Evolutionary conservation across 2,329 filamentous ascomycete species (phyloP), one percentile per base, ranked within the genome.

Genomic region (Ophioceras dolichostomum): DNA sequence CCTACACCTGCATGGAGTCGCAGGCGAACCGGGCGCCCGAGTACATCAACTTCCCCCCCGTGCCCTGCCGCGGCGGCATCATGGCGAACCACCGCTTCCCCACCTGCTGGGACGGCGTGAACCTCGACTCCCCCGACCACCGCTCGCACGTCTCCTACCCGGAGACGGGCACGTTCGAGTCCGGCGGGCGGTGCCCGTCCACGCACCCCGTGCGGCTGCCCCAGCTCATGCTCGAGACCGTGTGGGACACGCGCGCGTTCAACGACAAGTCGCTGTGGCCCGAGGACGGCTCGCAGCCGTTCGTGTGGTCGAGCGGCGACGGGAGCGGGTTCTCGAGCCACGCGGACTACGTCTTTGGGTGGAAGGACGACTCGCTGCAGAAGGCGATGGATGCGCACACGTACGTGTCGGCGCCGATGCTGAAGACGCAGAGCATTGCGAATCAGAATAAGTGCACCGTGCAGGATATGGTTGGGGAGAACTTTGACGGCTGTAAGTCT

Each of bases 51-150:
- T 60, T 65, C 43, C 60, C 60, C 6, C 51, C 49, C 16, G 48
- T 40, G 10, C 50, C 58, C 2, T 66, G 62, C 46, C 52, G 51
- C 10, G 52, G 53, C 10, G 62, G 60, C 13, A 65, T 65, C 42
- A 60, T 61, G 49, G 58, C 59, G 2, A 64, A 62, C 48, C 60
- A 64, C 44, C 58, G 60, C 5, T 64, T 66, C 52, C 64, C 63
- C 17, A 60, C 55, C 9, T 74, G 70, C 58, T 74, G 70, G 70
- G 59, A 74, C 43, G 70, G 70, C 32, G 55, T 57, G 29, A 58
- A 70, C 44, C 45, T 67, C 34, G 67, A 72, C 48, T 54, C 59
- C 4, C 42, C 57, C 2, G 60, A 70, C 49, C 66, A 71, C 53
- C 43, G 55, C 35, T 54, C 57, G 39, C 62, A 65, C 45, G 60